Base-by-base conservation (phyloP, 2,329 filamentous ascomycete genomes). In the Grosmannia clavigera region DNA sequence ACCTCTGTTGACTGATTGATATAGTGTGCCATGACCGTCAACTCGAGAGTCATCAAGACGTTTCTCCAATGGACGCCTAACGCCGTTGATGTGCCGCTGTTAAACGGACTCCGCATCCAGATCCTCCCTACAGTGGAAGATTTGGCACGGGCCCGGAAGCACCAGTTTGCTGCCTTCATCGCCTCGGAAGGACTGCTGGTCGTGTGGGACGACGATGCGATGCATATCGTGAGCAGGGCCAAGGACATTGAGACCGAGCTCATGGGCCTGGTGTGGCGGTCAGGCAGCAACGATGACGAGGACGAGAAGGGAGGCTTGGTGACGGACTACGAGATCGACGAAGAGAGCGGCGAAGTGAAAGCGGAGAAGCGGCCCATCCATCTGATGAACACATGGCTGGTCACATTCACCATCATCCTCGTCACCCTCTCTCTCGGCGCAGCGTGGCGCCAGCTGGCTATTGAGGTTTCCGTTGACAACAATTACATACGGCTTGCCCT, bases 201-300 rank as follows among this genome's bases (percentile, higher is more conserved):
- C 1, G 87, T 92, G 1, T 94, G 89, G 89, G 88, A 92, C 65
- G 88, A 92, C 65, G 87, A 92, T 60, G 82, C 88, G 0, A 76
- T 86, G 60, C 83, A 90, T 67, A 75, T 92, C 10, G 77, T 91
- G 5, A 74, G 81, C 60, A 78, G 88, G 60, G 88, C 87, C 53
- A 84, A 85, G 68, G 78, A 79, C 40, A 90, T 92, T 62, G 87
- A 92, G 71, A 81, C 81, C 3, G 86, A 90, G 69, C 76, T 92
- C 52, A 89, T 91, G 84, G 82, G 88, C 66, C 76, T 91, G 1
- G 85, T 91, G 2, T 90, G 87, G 87, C 82, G 83, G 69, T 76
- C 78, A 2, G 79, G 78, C 3, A 78, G 78, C 43, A 67, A 70
- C 1, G 75, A 76, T 2, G 76, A 78, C 0, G 79, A 81, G 1